A percentile compares a stretch with the other conserved stretches of the same genome.
Evolutionary conservation across 129 eudicot genomes (phyloP).

Genomic region (sunflower (Helianthus annuus)): DNA sequence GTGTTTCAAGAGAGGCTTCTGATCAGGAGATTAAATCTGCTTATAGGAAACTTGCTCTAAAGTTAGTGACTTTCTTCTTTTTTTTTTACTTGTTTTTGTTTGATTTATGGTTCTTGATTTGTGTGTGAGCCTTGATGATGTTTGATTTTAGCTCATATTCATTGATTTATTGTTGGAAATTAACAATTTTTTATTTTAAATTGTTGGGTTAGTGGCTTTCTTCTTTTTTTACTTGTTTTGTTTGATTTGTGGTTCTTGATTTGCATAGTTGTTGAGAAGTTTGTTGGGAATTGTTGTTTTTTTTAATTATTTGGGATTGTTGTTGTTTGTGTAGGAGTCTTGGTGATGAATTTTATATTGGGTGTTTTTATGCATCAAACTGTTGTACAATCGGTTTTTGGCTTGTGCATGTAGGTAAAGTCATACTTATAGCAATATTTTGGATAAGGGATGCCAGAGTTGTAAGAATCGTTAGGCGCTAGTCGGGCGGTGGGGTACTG

Average conservation of each 20-base stretch:
- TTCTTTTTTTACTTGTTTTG: no score
- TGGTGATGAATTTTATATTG: not conserved
- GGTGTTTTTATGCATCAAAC: not conserved
- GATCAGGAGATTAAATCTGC: constrained; percentile 97
- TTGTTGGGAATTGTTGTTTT: not conserved
- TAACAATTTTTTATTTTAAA: no score
- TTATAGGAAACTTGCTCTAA: constrained; percentile 95
- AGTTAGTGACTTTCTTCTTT: constrained; percentile 44
- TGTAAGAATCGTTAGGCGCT: no score
- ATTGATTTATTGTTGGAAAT: no score
- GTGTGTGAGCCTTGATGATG: not conserved
- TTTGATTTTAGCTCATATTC: not conserved
- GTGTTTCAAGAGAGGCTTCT: constrained; percentile 68
- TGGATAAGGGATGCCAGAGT: no score
- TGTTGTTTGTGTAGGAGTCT: not conserved
- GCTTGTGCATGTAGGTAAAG: no score
- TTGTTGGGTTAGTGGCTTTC: constrained; percentile 37
- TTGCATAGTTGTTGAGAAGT: not conserved
- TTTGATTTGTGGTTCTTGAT: not conserved
- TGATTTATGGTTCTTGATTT: not conserved
- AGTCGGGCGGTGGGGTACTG: no score
- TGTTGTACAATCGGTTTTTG: no score
- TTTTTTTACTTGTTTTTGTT: not conserved
- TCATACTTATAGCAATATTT: no score
- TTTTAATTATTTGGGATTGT: not conserved